Evolutionary conservation across 139 green algal genomes (phyloP), one percentile per base, ranked within the genome.

Genomic region (Edaphochlamys debaryana): DNA sequence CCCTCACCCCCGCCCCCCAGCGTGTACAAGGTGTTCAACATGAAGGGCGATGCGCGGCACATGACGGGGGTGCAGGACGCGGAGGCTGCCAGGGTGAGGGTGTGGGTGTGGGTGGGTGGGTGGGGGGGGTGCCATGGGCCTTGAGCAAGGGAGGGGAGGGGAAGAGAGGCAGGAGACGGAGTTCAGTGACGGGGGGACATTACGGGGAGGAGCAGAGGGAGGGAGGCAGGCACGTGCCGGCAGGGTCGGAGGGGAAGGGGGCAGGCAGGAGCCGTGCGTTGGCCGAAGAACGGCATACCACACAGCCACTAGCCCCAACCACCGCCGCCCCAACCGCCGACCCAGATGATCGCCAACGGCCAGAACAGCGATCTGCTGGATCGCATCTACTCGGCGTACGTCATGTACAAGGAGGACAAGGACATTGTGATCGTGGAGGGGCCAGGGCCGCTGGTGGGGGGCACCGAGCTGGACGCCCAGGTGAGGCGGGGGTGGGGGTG

Each of bases 391-490:
- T 64, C 63, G 17, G n/a, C 60, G 9, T 94, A 80, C 70, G 62
- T 67, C 40, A 32, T 71, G 3, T 93, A 94, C 86, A 89, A 79
- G 42, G 73, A 86, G 38, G 62, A 67, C 58, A 79, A 94, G 37
- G 92, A 94, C 62, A 37, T 95, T 58, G 86, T 94, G n/a, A 41
- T 96, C 0, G 45, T 80, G 60, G 68, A 87, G 60, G 87, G 79
- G 22, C 66, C 45, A 0, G 74, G 86, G 9, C 30, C 67, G 69
- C 25, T 56, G 45, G 68, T 87, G 45, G 76, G 77, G 25, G 89
- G 66, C 62, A 82, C 63, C 27, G 82, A 85, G 80, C 75, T 90
- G 62, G 83, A 86, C 37, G 75, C 74, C 25, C 79, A 86, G 74
- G 67, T 91, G 34, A 72, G 66, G 25, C 22, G 72, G 62, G 69